Evolutionary conservation across 1,139 yeast species (phyloP).

Genomic region (Candida sp.): DNA sequence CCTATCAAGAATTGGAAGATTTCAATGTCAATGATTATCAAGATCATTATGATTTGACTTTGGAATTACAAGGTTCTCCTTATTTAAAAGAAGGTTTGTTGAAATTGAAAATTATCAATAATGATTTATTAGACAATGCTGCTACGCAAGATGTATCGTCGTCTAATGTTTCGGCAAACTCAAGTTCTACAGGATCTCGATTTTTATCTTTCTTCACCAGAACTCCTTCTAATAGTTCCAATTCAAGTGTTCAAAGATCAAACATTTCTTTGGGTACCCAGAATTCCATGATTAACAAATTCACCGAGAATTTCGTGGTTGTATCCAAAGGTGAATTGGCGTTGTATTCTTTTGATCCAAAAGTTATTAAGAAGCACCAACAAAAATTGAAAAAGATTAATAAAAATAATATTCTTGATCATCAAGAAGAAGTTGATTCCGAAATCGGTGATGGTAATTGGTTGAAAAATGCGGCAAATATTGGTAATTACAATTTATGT

Average conservation of each 20-base stretch:
- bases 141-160: constrained; percentile 15
- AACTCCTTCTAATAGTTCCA: constrained; percentile 6
- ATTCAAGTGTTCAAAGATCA: constrained; percentile 1
- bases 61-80: constrained; percentile 72
- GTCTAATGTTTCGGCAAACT: constrained; percentile 23
- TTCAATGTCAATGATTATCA: constrained; percentile 42
- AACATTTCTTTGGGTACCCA: constrained; percentile 3
- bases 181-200: constrained; percentile 16
- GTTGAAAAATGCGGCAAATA: constrained; percentile 50
- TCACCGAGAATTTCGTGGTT: constrained; percentile 50
- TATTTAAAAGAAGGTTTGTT: constrained; percentile 77
- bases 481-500: constrained; percentile 48
- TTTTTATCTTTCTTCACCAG: constrained; percentile 20
- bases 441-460: constrained; percentile 67
- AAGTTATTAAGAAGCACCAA: constrained; percentile 40
- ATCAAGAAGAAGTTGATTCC: constrained; percentile 13
- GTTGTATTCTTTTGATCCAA: constrained; percentile 50
- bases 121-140: constrained; percentile 35
- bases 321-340: constrained; percentile 57
- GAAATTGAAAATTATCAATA: constrained; percentile 44
- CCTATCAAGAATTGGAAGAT: constrained; percentile 26
- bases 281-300: constrained; percentile 22
- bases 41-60: constrained; percentile 54
- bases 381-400: constrained; percentile 25
- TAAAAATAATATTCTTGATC: constrained; percentile 14